Conservation (phyloP, 495 filamentous ascomycete genomes). For the Podospora anserina region DNA sequence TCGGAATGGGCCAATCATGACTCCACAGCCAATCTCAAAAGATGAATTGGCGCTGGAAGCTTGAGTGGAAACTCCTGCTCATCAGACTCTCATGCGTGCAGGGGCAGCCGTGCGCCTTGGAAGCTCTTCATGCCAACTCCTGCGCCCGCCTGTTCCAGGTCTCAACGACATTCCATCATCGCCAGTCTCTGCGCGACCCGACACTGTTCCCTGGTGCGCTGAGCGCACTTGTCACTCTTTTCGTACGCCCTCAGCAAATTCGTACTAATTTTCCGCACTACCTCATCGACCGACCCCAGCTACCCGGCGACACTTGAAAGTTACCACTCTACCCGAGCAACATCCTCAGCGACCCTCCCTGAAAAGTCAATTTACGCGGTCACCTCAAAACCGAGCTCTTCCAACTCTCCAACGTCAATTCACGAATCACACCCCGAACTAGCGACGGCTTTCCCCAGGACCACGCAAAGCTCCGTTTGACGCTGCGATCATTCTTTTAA, state of each 20-base stretch:
- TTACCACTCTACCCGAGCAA: not conserved
- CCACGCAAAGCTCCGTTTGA: not conserved
- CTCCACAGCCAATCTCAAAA: constrained; percentile 18
- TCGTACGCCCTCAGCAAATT: not conserved
- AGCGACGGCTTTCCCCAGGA: not conserved
- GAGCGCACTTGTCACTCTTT: constrained; percentile 22
- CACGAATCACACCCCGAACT: not conserved
- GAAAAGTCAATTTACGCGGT: constrained; percentile 10
- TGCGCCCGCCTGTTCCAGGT: constrained; percentile 4
- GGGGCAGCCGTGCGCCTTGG: constrained; percentile 14
- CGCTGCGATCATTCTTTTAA: not conserved
- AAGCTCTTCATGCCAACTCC: constrained; percentile 15
- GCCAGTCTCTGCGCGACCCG: constrained; percentile 6
- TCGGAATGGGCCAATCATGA: not conserved
- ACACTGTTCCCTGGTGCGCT: constrained; percentile 16
- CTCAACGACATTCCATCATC: constrained; percentile 9
- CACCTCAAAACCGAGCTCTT: not conserved
- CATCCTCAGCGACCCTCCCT: too few species aligned
- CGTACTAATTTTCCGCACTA: not conserved
- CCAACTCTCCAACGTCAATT: not conserved
- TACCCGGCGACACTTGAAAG: not conserved
- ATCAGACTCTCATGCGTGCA: constrained; percentile 13
- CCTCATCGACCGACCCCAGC: not conserved
- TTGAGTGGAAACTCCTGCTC: constrained; percentile 7
- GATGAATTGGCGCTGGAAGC: constrained; percentile 2